Evolutionary conservation across 352 stramenopile genomes (phyloP).

Genomic region (Phytophthora pisi): DNA sequence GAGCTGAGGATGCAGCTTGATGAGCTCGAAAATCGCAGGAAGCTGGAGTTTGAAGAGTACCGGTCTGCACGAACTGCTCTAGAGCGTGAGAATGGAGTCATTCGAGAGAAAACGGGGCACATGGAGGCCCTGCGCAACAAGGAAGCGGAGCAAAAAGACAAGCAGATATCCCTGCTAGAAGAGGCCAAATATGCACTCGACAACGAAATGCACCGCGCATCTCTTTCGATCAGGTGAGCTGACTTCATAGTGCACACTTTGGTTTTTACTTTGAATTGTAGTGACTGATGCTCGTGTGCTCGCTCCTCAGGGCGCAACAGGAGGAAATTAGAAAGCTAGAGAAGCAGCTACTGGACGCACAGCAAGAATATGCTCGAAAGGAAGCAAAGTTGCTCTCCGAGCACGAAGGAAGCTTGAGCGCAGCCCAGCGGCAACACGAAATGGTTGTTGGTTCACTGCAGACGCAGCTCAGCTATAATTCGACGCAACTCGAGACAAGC

Average conservation of each 20-base stretch:
- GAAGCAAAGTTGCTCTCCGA: constrained; percentile 41
- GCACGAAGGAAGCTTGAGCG: constrained; percentile 43
- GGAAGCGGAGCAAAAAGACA: constrained; percentile 56
- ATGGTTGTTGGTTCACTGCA: constrained; percentile 42
- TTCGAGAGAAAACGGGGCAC: constrained; percentile 63
- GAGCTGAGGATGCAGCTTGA: constrained; percentile 73
- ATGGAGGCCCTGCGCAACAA: constrained; percentile 49
- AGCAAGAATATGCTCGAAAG: constrained; percentile 51
- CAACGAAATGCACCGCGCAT: constrained; percentile 54
- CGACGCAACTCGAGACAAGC: constrained; percentile 43
- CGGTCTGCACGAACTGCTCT: constrained; percentile 47
- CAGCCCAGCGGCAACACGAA: constrained; percentile 48
- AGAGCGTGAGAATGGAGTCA: constrained; percentile 57
- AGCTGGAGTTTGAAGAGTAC: constrained; percentile 80
- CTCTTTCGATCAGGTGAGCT: constrained; percentile 45
- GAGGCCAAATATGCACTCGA: constrained; percentile 68
- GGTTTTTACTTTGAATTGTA: background rate
- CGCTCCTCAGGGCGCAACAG: constrained; percentile 41
- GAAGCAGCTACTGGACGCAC: constrained; percentile 57
- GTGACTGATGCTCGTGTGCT: background rate
- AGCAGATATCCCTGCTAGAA: constrained; percentile 63
- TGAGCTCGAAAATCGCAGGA: constrained; percentile 63
- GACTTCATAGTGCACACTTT: background rate
- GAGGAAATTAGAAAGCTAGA: constrained; percentile 61
- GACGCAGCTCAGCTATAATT: constrained; percentile 50